A percentile compares a stretch with the other conserved stretches of the same genome.
Conservation (phyloP, 345 rosid genomes). For the Isatis tinctoria region DNA sequence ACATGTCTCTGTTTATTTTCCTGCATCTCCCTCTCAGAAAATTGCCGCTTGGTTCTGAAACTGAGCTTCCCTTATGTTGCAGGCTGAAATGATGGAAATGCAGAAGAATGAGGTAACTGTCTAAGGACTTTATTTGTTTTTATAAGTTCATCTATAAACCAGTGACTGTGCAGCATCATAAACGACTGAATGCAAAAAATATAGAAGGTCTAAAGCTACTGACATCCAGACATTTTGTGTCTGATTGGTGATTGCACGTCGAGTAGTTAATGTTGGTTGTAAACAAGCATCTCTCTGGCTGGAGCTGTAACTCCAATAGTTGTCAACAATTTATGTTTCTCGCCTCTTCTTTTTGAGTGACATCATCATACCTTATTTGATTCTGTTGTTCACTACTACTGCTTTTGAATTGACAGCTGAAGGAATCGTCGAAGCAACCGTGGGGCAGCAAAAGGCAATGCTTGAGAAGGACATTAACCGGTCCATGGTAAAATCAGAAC, state of each 20-base stretch:
- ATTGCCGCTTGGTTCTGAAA: slow-evolving; percentile 8
- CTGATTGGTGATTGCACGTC: neutral
- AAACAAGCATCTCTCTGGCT: neutral
- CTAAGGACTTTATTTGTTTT: neutral
- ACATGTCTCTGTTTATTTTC: neutral
- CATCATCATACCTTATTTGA: neutral
- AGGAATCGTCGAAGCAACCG: slow-evolving; percentile 42
- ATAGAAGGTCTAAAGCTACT: neutral
- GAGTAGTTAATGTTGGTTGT: neutral
- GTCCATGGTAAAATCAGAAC: slow-evolving; percentile 64
- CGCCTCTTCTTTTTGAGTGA: neutral
- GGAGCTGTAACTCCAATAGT: neutral
- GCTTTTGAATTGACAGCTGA: slow-evolving; percentile 29
- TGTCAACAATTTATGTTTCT: neutral
- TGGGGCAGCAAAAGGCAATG: slow-evolving; percentile 62
- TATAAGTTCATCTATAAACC: neutral
- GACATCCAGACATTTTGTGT: neutral
- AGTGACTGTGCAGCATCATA: slow-evolving; percentile 2
- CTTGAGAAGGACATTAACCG: slow-evolving; percentile 47
- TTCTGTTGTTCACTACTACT: slow-evolving; percentile 1
- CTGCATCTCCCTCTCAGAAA: neutral
- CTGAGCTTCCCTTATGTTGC: slow-evolving; percentile 30
- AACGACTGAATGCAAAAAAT: neutral
- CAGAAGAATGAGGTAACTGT: slow-evolving; percentile 56
- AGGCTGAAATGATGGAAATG: slow-evolving; percentile 55